phyloP scores from a whole-genome alignment of 352 stramenopile genomes.

The Globisporangium uncinulatum region DNA sequence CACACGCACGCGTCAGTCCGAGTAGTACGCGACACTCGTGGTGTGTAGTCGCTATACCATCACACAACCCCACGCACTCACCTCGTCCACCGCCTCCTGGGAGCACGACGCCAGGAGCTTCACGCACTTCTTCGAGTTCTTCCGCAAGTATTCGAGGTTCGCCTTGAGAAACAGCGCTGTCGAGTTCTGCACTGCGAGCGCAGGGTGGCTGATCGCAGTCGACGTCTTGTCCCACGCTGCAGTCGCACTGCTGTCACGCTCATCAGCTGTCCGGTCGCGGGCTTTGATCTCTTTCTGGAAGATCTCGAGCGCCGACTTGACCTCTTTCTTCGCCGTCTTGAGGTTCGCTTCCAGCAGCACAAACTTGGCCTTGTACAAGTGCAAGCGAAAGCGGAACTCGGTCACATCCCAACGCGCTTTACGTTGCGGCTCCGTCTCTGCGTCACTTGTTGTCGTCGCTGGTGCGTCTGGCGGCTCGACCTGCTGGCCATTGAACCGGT shows the following conservation, averaged over 20 bases:
- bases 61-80: constrained; percentile 12
- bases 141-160: constrained; percentile 92
- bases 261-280: background rate
- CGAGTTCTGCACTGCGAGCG: constrained; percentile 81
- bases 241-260: constrained; percentile 8
- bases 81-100: constrained; percentile 76
- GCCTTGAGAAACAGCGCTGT: constrained; percentile 90
- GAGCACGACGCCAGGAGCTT: constrained; percentile 90
- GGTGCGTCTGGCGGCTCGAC: constrained; percentile 31
- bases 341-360: constrained; percentile 84
- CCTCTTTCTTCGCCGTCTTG: constrained; percentile 90
- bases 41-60: too few relatives aligned
- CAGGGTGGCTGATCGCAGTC: constrained; percentile 68
- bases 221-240: constrained; percentile 59
- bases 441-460: constrained; percentile 15
- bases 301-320: constrained; percentile 91
- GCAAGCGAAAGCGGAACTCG: constrained; percentile 89
- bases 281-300: constrained; percentile 91
- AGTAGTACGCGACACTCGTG: too few relatives aligned
- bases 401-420: constrained; percentile 62
- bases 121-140: constrained; percentile 93
- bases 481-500: constrained; percentile 80
- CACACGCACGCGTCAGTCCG: too few relatives aligned
- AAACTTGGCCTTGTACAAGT: constrained; percentile 91
- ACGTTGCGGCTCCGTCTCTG: constrained; percentile 45